Base-by-base conservation (phyloP, 148 eudicot species). In the Rhododendron griersonianum region DNA sequence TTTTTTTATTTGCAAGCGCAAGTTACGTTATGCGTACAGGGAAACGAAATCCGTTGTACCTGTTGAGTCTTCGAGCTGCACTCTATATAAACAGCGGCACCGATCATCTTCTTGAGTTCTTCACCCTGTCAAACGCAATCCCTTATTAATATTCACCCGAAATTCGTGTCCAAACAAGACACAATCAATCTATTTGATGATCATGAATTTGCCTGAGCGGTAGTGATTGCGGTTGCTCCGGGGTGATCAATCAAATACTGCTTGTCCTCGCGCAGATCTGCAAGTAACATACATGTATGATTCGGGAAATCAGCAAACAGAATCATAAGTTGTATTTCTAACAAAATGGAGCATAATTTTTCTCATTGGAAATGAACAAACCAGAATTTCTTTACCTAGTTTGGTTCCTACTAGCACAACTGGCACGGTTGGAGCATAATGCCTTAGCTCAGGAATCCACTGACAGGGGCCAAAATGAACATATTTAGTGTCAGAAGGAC, bases 11-110 rank as follows among this genome's bases (percentile, higher is more conserved):
- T 59, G 47, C 11, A 83, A n/a, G 37, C 13, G 25, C 35, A 14
- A 82, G 30, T 57, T 23, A 21, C 30, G 7, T 15, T 61, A 23
- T 21, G 30, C 55, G 1, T 1, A 13, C 0, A 69, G 37, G 75
- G 16, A 69, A 69, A n/a, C 21, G 28, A 18, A 69, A 8, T 48
- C 5, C 25, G 25, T 76, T 11, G 19, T 84, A 90, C 93, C 91
- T 91, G 96, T 57, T 94, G 96, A 69, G 95, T 92, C 89, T 94
- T 94, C 13, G 96, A 93, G 78, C 96, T 94, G 84, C 96, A 92
- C 63, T 94, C 95, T 41, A 94, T 84, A 84, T 94, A 94, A 82
- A 88, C 88, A 53, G 92, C 89, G 11, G 94, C 96, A 80, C 95
- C 95, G 80, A 94, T 92, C 88, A 89, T 78, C 87, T 92, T 94